Base-by-base conservation (phyloP, 2,329 filamentous ascomycete species). In the Aspergillus ibericus region DNA sequence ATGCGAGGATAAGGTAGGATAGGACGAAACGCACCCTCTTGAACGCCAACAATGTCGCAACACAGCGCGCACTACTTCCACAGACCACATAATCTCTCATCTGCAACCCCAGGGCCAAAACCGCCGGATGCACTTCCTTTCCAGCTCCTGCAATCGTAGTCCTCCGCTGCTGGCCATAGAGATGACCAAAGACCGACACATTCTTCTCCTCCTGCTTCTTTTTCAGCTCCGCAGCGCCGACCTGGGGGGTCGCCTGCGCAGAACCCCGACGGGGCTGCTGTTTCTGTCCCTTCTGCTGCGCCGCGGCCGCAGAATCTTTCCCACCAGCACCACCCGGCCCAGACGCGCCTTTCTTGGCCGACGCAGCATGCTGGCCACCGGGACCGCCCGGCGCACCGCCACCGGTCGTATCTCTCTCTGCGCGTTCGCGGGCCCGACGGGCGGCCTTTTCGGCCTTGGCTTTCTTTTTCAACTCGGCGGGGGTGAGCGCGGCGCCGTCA, bases 401-500 rank as follows among this genome's bases (percentile, higher is more conserved):
- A 18, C 74, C 73, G 1, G 80, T 76, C 29, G 72, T 72, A 62
- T 83, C 83, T 4, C 71, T 67, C 29, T 82, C 80, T 29, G 80
- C 80, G 72, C 88, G 91, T 68, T 83, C 85, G 70, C 87, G 87
- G 50, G 90, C 91, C 78, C 93, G 85, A 61, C 91, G 84, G 48
- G 92, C 92, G 53, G 90, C 89, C 79, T 97, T 98, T 74, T 97
- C 93, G 32, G 91, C 93, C 75, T 96, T 93, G 61, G 89, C 89
- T 73, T 86, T 88, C 69, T 93, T 93, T 78, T 98, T 98, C 70
- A 96, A 73, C 75, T 96, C 90, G 18, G 91, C 92, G 35, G 70
- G 70, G 6, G 74, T 74, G 29, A 79, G 67, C 25, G 70, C 69
- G 15, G 66, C 68, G 6, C 63, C 63, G 42, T 68, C 66, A 5